A percentile compares a stretch with the other conserved stretches of the same genome.
These are phyloP conservation scores for Blastobotrys ciferrii DNA, from an alignment of 1,139 yeast genomes.

Conservation along the genomic window DNA sequence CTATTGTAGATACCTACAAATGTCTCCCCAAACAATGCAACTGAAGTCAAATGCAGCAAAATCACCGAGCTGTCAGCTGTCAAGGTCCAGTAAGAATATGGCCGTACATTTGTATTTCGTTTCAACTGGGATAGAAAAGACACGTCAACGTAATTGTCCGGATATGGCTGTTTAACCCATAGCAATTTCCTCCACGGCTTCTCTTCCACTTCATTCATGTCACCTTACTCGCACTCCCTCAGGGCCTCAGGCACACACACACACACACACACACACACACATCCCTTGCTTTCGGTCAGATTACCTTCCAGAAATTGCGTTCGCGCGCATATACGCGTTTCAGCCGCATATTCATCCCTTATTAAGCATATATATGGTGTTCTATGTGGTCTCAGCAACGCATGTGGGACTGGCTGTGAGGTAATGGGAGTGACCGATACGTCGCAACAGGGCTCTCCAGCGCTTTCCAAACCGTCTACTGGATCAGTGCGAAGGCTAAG, in stretches of 20 bases:
- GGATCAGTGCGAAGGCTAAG: neutral
- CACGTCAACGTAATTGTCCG: conserved; percentile 85
- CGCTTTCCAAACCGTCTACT: neutral
- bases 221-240: neutral
- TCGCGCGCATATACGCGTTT: too few relatives aligned
- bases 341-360: too few relatives aligned
- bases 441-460: neutral
- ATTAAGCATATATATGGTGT: too few relatives aligned
- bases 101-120: conserved; percentile 70
- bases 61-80: conserved; percentile 68
- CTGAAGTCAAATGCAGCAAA: conserved; percentile 60
- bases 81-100: conserved; percentile 62
- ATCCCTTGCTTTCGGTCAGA: too few relatives aligned
- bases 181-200: conserved; percentile 75
- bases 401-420: too few relatives aligned
- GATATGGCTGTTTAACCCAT: conserved; percentile 85
- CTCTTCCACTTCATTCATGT: neutral
- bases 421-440: neutral
- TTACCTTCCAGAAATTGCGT: too few relatives aligned
- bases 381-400: too few relatives aligned
- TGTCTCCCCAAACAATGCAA: conserved; percentile 57
- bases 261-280: too few relatives aligned
- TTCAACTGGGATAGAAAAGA: conserved; percentile 77
- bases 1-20: conserved; percentile 50
- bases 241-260: too few relatives aligned